Conservation (phyloP, 1,284 basidiomycete species). For the Boletellus dicymbophilus region DNA sequence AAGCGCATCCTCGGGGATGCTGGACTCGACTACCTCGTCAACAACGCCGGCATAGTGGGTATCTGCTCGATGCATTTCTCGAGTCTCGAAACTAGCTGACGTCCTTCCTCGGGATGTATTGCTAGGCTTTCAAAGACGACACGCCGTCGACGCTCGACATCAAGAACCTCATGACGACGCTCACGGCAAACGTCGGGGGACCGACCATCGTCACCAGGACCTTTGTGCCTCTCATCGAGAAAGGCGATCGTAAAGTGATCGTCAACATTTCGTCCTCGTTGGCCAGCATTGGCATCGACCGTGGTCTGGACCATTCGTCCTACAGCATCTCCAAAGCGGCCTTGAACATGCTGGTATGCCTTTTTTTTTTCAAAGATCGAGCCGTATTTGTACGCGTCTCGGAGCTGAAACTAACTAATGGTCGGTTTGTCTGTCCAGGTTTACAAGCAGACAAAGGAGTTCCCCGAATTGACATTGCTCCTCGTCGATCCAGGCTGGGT, state of each 20-base stretch:
- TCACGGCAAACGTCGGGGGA: constrained; percentile 28
- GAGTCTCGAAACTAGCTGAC: not conserved
- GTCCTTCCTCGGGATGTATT: too few species aligned
- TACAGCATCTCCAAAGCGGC: constrained; percentile 19
- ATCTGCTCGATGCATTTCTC: too few species aligned
- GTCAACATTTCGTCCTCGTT: constrained; percentile 27
- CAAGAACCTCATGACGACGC: constrained; percentile 7
- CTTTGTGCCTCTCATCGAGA: constrained; percentile 28
- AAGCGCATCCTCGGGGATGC: constrained; percentile 18
- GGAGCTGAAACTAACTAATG: too few species aligned
- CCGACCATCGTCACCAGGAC: constrained; percentile 27
- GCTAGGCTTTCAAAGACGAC: constrained; percentile 19
- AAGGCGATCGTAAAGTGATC: constrained; percentile 24
- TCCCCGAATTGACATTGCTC: constrained; percentile 26
- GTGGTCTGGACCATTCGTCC: constrained; percentile 5
- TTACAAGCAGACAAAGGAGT: constrained; percentile 37
- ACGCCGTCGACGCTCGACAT: constrained; percentile 13
- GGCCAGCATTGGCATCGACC: constrained; percentile 24
- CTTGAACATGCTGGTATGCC: constrained; percentile 19
- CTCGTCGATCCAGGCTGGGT: constrained; percentile 39
- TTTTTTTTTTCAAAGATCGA: too few species aligned
- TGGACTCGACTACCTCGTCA: constrained; percentile 34
- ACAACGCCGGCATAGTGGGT: constrained; percentile 33
- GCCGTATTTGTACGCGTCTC: not conserved
- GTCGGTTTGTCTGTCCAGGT: constrained; percentile 22